These are phyloP conservation scores for Nicotiana undulata DNA, from an alignment of 257 asterid genomes.

Conservation along the genomic window DNA sequence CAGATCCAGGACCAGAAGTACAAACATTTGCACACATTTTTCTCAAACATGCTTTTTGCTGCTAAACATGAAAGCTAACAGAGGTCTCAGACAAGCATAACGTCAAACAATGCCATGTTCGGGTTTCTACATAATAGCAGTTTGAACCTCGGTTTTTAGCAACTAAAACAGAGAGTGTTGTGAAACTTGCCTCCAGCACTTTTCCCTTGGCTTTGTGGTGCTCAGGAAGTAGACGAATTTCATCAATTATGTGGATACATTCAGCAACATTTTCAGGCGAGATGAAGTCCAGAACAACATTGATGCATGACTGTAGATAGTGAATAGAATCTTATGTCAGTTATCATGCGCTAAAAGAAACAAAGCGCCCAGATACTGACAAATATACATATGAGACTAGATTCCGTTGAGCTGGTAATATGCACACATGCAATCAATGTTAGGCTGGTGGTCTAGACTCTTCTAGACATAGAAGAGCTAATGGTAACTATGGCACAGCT, in stretches of 20 bases:
- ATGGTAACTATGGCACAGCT: not conserved
- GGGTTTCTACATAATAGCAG: not conserved
- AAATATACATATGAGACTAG: not conserved
- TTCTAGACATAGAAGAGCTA: not conserved
- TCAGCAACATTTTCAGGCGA: constrained; percentile 86
- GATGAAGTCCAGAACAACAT: constrained; percentile 72
- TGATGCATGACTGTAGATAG: constrained; percentile 68
- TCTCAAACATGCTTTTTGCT: not conserved
- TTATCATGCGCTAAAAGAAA: not conserved
- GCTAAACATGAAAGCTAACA: not conserved
- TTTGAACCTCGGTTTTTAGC: not conserved
- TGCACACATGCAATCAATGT: not conserved
- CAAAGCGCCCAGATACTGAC: not conserved
- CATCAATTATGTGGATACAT: constrained; percentile 67
- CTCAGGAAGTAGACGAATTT: constrained; percentile 74
- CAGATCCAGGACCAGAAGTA: not conserved
- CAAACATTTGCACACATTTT: not conserved
- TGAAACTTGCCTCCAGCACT: constrained; percentile 55
- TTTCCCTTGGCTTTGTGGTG: constrained; percentile 71
- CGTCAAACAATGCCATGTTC: not conserved
- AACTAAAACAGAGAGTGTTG: not conserved
- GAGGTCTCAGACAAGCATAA: not conserved
- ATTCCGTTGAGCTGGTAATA: not conserved
- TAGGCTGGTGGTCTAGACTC: not conserved
- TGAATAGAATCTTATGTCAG: not conserved